Evolutionary conservation across 768 basidiomycete genomes (phyloP).

Genomic region (Holtermanniella nyarrowii): DNA sequence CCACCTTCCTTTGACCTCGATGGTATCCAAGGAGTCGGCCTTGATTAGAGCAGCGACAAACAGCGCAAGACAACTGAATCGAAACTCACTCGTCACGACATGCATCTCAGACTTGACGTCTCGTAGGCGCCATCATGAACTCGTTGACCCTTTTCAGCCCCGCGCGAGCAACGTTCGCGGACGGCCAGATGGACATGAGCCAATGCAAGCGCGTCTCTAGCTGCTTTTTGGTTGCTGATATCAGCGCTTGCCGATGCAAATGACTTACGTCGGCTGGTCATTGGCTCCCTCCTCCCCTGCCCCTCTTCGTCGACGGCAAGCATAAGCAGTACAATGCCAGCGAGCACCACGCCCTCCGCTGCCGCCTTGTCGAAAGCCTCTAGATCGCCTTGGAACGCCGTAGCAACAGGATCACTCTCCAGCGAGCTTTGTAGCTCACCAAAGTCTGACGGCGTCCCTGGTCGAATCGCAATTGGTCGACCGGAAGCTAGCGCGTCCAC

Average conservation of each 20-base stretch:
- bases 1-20: no score
- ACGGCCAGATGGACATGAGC: conserved; percentile 65
- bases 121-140: conserved; percentile 46
- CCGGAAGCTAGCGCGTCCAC: neutral
- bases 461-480: no score
- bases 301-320: neutral
- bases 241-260: neutral
- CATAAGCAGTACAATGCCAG: conserved; percentile 12
- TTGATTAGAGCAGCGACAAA: no score
- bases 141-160: conserved; percentile 73
- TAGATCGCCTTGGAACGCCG: neutral
- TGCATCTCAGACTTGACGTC: no score
- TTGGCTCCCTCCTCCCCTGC: neutral
- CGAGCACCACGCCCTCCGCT: conserved; percentile 17
- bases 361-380: neutral
- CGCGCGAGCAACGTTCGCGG: conserved; percentile 70
- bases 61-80: no score
- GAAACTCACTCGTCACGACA: no score
- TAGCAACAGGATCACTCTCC: no score
- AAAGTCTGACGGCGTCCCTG: no score
- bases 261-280: neutral
- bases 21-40: no score
- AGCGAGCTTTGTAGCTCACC: no score
- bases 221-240: conserved; percentile 48
- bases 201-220: conserved; percentile 71